Conservation (phyloP, 2,329 filamentous ascomycete species). For the Xylariaceae sp. region DNA sequence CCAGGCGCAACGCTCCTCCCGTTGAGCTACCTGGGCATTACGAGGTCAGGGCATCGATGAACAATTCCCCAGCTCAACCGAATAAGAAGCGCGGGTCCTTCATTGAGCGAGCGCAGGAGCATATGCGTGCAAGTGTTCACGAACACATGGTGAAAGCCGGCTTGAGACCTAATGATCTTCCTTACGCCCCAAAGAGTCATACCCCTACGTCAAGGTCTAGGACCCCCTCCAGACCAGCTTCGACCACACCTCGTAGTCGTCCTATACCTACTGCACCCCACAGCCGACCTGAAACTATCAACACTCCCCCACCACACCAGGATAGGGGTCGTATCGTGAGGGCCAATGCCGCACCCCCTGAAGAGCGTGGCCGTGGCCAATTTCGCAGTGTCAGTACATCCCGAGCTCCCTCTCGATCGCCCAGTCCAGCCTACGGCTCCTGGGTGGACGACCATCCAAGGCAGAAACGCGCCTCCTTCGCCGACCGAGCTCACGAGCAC, state of each 20-base stretch:
- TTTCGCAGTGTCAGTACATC: not conserved
- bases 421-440: conserved; percentile 12
- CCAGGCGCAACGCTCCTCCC: not conserved
- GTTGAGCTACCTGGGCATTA: conserved; percentile 9
- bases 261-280: too few species aligned
- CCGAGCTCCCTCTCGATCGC: not conserved
- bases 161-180: conserved; percentile 14
- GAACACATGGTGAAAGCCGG: conserved; percentile 14
- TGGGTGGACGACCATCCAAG: conserved; percentile 12
- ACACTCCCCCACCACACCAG: too few species aligned
- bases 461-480: conserved; percentile 7
- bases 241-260: too few species aligned
- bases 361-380: too few species aligned
- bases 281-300: too few species aligned
- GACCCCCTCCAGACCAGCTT: too few species aligned
- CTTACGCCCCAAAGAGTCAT: conserved; percentile 7
- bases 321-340: too few species aligned
- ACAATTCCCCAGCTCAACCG: conserved; percentile 3
- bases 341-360: too few species aligned
- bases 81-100: conserved; percentile 13
- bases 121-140: conserved; percentile 6
- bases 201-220: not conserved
- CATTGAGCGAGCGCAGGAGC: conserved; percentile 12
- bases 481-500: not conserved
- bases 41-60: conserved; percentile 11